Base-by-base conservation (phyloP, 495 filamentous ascomycete genomes). In the Rostrohypoxylon terebratum region DNA sequence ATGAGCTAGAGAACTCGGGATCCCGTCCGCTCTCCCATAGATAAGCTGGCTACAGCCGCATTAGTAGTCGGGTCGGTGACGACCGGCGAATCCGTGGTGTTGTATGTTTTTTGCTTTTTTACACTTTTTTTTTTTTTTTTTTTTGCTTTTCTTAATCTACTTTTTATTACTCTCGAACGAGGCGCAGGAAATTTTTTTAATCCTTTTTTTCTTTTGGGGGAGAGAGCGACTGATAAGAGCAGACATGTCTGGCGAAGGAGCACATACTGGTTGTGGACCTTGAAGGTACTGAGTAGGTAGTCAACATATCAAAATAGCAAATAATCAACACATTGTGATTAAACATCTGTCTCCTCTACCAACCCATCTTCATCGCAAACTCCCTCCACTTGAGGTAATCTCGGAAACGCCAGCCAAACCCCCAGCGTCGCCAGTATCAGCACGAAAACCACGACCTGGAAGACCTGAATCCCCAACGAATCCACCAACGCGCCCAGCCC, bases 401-500 rank as follows among this genome's bases (percentile, higher is more conserved):
- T 74, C 66, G 74, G 74, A 53, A 74, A 74, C 14, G 66, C 45
- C 8, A 69, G 59, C 86, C 86, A 88, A 9, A 85, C 73, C 1
- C 82, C 55, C 20, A 87, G 75, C 16, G 86, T 82, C 6, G 80
- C 75, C 4, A 77, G 86, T 5, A 91, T 79, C 63, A 91, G 71
- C 28, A 81, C 88, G 71, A 92, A 81, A 38, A 89, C 83, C 69
- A 92, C 86, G 31, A 89, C 88, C 77, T 91, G 90, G 62, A 92
- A 73, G 16, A 91, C 89, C 74, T 86, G 78, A 14, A 93, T 90
- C 13, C 91, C 91, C 65, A 84, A 87, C n/a, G 83, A 83, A 74
- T 93, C 88, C 20, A 90, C 91, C 75, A 93, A 87, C 3, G 90
- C 90, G 1, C 91, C 91, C 3, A 93, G 89, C 0, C 83, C 89